Evolutionary conservation across 306 rosid species (phyloP).

Genomic region (Vicia sativa): DNA sequence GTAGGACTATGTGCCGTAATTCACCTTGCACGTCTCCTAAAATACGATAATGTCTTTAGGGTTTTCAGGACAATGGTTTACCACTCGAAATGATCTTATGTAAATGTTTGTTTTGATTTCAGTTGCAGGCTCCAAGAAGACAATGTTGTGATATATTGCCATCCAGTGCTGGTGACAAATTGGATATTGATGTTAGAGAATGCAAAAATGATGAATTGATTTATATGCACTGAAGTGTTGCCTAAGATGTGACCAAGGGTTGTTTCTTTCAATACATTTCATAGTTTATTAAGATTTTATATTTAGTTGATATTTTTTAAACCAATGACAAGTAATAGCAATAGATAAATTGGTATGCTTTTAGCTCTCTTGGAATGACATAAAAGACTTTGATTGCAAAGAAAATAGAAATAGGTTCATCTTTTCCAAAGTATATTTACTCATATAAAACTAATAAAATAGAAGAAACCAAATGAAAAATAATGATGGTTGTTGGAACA

Average conservation of each 20-base stretch:
- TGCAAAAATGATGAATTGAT: constrained; percentile 79
- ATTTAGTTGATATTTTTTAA: constrained; percentile 11
- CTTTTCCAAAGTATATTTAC: background rate
- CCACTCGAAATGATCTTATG: constrained; percentile 24
- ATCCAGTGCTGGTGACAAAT: constrained; percentile 44
- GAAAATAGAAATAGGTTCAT: background rate
- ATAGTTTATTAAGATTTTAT: background rate
- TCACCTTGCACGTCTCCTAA: too few species aligned
- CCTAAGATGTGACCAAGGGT: background rate
- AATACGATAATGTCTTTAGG: too few species aligned
- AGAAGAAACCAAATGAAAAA: too few species aligned
- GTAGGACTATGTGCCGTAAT: too few species aligned
- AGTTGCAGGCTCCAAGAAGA: constrained; percentile 90
- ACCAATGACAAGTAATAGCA: background rate
- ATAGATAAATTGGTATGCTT: constrained; percentile 5
- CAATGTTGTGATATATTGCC: constrained; percentile 84
- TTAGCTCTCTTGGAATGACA: background rate
- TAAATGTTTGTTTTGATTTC: constrained; percentile 37
- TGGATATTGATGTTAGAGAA: constrained; percentile 77
- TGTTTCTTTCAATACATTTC: constrained; percentile 13
- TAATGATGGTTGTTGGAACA: too few species aligned
- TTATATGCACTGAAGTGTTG: constrained; percentile 47
- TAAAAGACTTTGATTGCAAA: background rate
- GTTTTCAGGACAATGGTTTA: background rate
- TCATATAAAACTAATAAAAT: too few species aligned